Evolutionary conservation across 371 early-diverging fungal genomes (phyloP), one percentile per base, ranked within the genome.

Genomic region (Lichtheimia ramosa): DNA sequence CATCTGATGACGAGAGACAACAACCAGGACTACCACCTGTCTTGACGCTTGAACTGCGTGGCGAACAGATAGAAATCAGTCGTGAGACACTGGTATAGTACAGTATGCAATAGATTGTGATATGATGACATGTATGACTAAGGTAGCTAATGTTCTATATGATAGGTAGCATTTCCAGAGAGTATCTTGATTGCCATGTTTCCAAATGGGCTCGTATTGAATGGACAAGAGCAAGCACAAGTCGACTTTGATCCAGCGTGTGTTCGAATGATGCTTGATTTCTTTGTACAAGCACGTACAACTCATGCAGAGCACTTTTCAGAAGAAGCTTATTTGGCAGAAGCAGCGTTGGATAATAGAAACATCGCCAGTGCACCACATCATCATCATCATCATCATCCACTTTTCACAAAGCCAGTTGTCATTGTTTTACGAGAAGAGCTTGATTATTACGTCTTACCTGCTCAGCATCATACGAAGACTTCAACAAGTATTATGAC

Each of bases 141-240:
- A 4, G 7, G 3, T 0, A 27, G 0, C 27, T 27, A 3, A 27
- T 27, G 4, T 2, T 27, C 27, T 34, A 8, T 10, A 28, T 28
- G 28, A 34, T 34, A 34, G 34, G 34, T 34, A 66, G 83, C 80
- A 62, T 69, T 92, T 28, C 92, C 92, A 6, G 91, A 92, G 66
- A 84, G 86, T 54, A 69, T 92, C 51, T 74, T 91, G 51, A 85
- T 86, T 71, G 89, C 87, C 66, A 92, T 92, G 92, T 92, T 92
- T 63, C 92, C 92, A 10, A 85, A 89, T 54, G 92, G 92, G 2
- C 78, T 89, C 54, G 74, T 87, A 25, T 76, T 88, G 7, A 77
- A 83, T 16, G 74, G 34, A 7, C 8, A 82, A 46, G 82, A 83
- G 62, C 71, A 81, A 24, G 81, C 79, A 57, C 68, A 78, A 58